Evolutionary conservation across 2,329 filamentous ascomycete genomes (phyloP).

Genomic region (Chaetomium sp.): DNA sequence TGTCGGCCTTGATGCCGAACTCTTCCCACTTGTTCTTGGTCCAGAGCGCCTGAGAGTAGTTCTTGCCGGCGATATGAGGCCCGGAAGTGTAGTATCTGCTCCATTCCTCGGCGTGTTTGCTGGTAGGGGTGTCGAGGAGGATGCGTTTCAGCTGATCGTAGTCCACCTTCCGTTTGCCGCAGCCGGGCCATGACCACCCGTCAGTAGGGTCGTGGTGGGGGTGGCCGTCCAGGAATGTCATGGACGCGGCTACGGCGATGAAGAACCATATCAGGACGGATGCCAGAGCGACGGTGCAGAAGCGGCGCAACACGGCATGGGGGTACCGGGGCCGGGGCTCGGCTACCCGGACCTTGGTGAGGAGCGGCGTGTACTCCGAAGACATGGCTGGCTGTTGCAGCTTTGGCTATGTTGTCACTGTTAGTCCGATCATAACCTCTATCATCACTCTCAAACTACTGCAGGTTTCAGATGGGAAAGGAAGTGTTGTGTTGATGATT

Average conservation of each 20-base stretch:
- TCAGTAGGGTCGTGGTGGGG: slow-evolving; percentile 40
- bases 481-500: neutral
- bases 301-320: slow-evolving; percentile 63
- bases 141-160: slow-evolving; percentile 59
- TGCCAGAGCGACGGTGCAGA: slow-evolving; percentile 64
- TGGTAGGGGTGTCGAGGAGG: slow-evolving; percentile 60
- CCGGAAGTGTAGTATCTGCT: slow-evolving; percentile 77
- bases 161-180: slow-evolving; percentile 39
- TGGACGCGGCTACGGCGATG: slow-evolving; percentile 49
- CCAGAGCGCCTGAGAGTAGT: slow-evolving; percentile 76
- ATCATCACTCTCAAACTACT: neutral
- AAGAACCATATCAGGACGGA: slow-evolving; percentile 57
- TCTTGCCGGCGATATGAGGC: slow-evolving; percentile 75
- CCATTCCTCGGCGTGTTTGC: slow-evolving; percentile 66
- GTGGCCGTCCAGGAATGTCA: slow-evolving; percentile 39
- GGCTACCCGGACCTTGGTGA: slow-evolving; percentile 62
- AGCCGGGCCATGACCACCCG: slow-evolving; percentile 37
- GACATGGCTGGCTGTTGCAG: slow-evolving; percentile 39
- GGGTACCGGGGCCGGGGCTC: slow-evolving; percentile 57
- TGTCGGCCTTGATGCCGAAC: slow-evolving; percentile 65
- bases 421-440: neutral
- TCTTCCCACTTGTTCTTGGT: slow-evolving; percentile 73
- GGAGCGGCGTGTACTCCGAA: slow-evolving; percentile 66
- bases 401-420: neutral
- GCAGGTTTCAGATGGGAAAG: neutral